A percentile compares a stretch with the other conserved stretches of the same genome.
Conservation (phyloP, 192 early-diverging fungal species). For the Coemansia sp. region DNA sequence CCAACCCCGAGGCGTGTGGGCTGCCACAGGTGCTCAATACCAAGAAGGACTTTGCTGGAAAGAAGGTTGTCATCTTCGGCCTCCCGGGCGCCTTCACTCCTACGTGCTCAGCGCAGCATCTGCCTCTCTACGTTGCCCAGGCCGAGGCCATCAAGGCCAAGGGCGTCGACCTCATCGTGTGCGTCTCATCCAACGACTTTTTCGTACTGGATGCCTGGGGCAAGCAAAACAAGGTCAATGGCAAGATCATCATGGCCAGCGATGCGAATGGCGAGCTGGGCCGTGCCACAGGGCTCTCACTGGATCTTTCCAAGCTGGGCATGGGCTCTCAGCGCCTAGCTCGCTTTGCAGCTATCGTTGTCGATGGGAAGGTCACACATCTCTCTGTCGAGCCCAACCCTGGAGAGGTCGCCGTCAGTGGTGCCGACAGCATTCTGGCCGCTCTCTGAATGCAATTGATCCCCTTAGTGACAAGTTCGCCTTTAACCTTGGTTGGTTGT, state of each 20-base stretch:
- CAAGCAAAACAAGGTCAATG: conserved; percentile 30
- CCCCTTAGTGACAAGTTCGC: too few relatives aligned
- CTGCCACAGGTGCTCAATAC: conserved; percentile 39
- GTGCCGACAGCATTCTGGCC: conserved; percentile 57
- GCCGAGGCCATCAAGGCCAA: conserved; percentile 34
- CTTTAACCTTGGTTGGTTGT: neutral
- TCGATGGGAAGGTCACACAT: conserved; percentile 68
- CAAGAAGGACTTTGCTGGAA: conserved; percentile 43
- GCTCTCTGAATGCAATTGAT: conserved; percentile 41
- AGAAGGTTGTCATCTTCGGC: conserved; percentile 41
- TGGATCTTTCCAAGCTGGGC: conserved; percentile 59
- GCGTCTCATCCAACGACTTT: conserved; percentile 49
- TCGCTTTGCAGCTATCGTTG: conserved; percentile 66
- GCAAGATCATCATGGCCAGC: conserved; percentile 61
- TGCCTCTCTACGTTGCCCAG: conserved; percentile 31
- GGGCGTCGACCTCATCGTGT: conserved; percentile 43
- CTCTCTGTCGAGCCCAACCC: conserved; percentile 61
- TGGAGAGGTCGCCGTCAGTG: conserved; percentile 55
- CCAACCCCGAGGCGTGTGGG: conserved; percentile 49
- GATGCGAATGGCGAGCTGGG: conserved; percentile 71
- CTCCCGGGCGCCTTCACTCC: conserved; percentile 44
- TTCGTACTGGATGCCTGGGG: conserved; percentile 60
- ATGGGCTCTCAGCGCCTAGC: conserved; percentile 64
- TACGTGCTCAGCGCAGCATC: conserved; percentile 39
- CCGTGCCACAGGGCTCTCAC: conserved; percentile 61